These are phyloP conservation scores for Phytophthora sp. DNA, from an alignment of 352 stramenopile genomes.

Conservation along the genomic window DNA sequence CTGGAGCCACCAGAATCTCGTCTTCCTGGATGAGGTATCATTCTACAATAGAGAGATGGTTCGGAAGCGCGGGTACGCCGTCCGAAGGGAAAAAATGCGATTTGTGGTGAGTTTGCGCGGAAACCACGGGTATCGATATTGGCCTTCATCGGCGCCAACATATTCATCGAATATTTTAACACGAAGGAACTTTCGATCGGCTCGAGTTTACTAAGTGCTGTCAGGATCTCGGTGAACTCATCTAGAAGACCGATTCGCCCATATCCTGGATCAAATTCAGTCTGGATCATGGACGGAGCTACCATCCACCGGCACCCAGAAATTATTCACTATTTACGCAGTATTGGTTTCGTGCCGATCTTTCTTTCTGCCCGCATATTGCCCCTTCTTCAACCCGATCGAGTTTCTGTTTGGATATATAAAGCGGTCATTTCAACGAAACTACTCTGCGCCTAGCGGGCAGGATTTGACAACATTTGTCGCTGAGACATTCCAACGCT, in stretches of 20 bases:
- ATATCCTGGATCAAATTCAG: neutral
- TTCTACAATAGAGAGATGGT: too few relatives aligned
- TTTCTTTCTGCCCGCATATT: neutral
- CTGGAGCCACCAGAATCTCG: too few relatives aligned
- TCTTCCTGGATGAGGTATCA: too few relatives aligned
- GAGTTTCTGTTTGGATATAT: neutral
- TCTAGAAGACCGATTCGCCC: neutral
- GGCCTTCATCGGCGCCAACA: conserved; percentile 15
- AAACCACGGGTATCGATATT: too few relatives aligned
- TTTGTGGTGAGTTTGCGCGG: too few relatives aligned
- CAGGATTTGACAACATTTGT: neutral
- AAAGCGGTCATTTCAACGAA: neutral
- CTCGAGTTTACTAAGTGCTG: neutral
- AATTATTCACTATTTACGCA: too few relatives aligned
- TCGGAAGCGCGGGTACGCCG: too few relatives aligned
- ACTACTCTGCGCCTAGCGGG: neutral
- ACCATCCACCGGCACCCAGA: too few relatives aligned
- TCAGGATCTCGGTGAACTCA: neutral
- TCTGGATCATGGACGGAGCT: too few relatives aligned
- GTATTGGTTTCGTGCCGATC: neutral
- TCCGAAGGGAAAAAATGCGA: too few relatives aligned
- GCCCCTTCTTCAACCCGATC: neutral
- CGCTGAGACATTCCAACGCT: neutral
- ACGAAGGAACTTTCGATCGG: neutral
- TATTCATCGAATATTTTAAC: neutral